phyloP scores from a whole-genome alignment of 2,329 filamentous ascomycete species.

The Curvularia spicifera region DNA sequence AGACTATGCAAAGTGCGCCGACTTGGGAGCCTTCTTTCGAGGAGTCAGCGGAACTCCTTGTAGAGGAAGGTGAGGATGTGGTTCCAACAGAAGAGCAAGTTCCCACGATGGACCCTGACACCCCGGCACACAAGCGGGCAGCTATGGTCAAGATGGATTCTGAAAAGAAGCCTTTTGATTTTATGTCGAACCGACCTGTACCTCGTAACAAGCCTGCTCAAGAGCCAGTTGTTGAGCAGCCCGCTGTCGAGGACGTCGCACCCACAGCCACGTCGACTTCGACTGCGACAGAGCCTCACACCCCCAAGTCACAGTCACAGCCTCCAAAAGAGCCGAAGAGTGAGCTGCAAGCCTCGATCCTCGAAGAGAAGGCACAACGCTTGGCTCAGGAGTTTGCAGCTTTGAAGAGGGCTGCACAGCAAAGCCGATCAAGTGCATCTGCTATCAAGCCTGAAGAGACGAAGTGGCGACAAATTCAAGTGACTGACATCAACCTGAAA shows the following conservation, averaged over 20 bases:
- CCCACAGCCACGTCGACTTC: constrained; percentile 3
- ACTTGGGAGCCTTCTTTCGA: constrained; percentile 20
- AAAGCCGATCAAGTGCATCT: constrained; percentile 15
- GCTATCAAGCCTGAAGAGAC: constrained; percentile 18
- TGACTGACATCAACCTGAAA: constrained; percentile 40
- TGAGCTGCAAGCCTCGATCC: constrained; percentile 18
- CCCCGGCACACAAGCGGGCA: constrained; percentile 32
- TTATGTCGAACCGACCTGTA: constrained; percentile 46
- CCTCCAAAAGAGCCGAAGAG: constrained; percentile 10
- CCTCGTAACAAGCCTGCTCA: constrained; percentile 34
- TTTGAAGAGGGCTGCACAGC: constrained; percentile 22
- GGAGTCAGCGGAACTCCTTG: constrained; percentile 26
- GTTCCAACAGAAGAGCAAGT: constrained; percentile 18
- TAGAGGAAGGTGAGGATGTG: constrained; percentile 29
- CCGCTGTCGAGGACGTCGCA: constrained; percentile 33
- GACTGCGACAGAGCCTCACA: background rate
- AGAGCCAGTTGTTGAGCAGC: constrained; percentile 47
- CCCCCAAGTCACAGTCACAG: background rate
- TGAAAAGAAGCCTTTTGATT: constrained; percentile 44
- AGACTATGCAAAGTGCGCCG: constrained; percentile 31
- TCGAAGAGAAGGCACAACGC: constrained; percentile 25
- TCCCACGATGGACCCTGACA: constrained; percentile 38
- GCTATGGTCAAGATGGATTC: constrained; percentile 39
- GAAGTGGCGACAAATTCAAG: constrained; percentile 37
- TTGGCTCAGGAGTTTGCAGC: constrained; percentile 24